Conservation (phyloP, 352 stramenopile genomes). For the Globisporangium okanoganense region DNA sequence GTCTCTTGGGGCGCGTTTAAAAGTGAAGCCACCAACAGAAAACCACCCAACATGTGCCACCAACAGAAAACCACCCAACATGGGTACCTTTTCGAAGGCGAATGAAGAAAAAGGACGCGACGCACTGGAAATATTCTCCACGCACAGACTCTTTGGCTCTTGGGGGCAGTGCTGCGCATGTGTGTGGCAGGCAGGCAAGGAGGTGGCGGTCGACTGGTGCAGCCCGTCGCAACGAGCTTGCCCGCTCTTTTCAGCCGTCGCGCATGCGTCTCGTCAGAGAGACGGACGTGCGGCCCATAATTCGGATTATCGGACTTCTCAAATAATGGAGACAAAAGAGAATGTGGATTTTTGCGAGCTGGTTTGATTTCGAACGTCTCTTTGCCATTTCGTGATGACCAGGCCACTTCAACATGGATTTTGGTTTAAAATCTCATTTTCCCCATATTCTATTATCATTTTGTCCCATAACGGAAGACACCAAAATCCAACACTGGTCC, state of each 20-base stretch:
- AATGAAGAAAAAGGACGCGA: neutral
- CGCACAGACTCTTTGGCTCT: neutral
- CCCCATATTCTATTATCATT: too few relatives aligned
- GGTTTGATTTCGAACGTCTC: slow-evolving; percentile 2
- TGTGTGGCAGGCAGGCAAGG: neutral
- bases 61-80: neutral
- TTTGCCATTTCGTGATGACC: neutral
- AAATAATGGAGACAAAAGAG: neutral
- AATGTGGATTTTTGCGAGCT: neutral
- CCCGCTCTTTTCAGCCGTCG: too few relatives aligned
- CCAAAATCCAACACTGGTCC: too few relatives aligned
- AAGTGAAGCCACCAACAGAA: neutral
- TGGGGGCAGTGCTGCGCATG: neutral
- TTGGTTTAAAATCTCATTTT: too few relatives aligned
- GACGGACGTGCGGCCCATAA: neutral
- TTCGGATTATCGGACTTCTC: too few relatives aligned
- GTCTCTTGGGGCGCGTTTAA: neutral
- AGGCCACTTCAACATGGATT: too few relatives aligned
- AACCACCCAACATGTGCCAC: neutral
- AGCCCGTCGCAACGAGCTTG: slow-evolving; percentile 1
- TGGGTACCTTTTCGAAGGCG: slow-evolving; percentile 1
- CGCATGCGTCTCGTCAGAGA: too few relatives aligned
- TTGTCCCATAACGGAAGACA: too few relatives aligned
- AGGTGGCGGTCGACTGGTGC: neutral
- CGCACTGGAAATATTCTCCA: neutral